phyloP scores from a whole-genome alignment of 768 basidiomycete species.

The Favolaschia claudopus region DNA sequence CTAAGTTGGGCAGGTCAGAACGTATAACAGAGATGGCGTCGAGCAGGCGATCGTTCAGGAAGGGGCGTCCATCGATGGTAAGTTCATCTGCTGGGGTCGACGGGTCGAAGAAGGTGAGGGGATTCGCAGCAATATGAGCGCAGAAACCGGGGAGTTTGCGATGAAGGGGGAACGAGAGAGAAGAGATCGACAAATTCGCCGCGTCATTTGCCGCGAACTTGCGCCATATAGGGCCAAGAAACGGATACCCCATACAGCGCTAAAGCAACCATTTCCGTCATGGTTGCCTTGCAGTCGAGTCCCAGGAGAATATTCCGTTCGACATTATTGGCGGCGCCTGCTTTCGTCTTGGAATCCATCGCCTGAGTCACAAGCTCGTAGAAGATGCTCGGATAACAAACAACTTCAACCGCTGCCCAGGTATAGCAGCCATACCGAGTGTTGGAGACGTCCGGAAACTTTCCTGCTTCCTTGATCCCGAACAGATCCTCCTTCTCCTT shows the following conservation, averaged over 20 bases:
- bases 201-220: too few species aligned
- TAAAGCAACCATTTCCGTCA: slow-evolving; percentile 31
- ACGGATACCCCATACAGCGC: slow-evolving; percentile 26
- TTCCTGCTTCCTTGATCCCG: neutral
- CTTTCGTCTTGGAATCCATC: slow-evolving; percentile 24
- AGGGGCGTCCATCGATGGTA: too few species aligned
- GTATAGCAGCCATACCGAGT: slow-evolving; percentile 6
- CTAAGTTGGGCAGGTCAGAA: too few species aligned
- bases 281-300: slow-evolving; percentile 26
- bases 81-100: too few species aligned
- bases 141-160: too few species aligned
- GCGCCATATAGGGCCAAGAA: slow-evolving; percentile 35
- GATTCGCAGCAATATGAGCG: too few species aligned
- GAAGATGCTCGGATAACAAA: slow-evolving; percentile 20
- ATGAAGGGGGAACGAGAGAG: too few species aligned
- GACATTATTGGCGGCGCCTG: slow-evolving; percentile 26
- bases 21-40: too few species aligned
- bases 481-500: slow-evolving; percentile 14
- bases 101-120: too few species aligned
- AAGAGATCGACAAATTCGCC: too few species aligned
- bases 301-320: slow-evolving; percentile 32
- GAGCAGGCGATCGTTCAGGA: too few species aligned
- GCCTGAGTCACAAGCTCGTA: slow-evolving; percentile 22
- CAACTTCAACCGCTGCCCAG: slow-evolving; percentile 23
- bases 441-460: slow-evolving; percentile 28